Evolutionary conservation across 257 asterid genomes (phyloP), one percentile per base, ranked within the genome.

Genomic region (Solanum pimpinellifolium): DNA sequence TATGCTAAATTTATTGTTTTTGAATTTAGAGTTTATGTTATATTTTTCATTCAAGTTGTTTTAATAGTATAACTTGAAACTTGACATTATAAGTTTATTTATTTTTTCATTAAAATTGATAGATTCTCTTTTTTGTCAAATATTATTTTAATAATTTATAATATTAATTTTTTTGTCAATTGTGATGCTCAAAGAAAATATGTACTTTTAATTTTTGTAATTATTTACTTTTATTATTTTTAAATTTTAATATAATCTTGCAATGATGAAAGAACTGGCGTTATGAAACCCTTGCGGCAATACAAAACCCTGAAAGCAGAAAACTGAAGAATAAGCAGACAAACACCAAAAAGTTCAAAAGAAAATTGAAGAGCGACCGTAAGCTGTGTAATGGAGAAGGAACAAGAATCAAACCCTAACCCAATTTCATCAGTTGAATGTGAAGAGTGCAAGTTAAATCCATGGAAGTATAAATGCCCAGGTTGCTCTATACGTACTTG

Each of bases 391-490:
- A 42, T 77, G 83, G 83, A 77, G 62, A 21, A 44, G 83, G n/a
- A 25, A 77, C 39, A 44, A 44, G 62, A 77, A 77, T 77, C 39
- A 76, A 76, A 13, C 7, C 35, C 35, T 76, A 11, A 14, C 23
- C 4, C 35, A 41, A 39, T 37, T 37, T 72, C 46, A 33, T 35
- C 78, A 18, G 49, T 37, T 37, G 82, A 37, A 21, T 76, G 83
- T 76, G 83, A 76, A 41, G 83, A 76, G 83, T 76, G 83, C 35
- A 75, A 75, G 83, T 41, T 31, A 37, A 93, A 95, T 25, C 88
- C 96, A 37, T 95, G 96, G 56, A 95, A 93, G 88, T 97, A 97
- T 94, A 95, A 94, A 86, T 97, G 99, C 89, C 99, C 98, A 11
- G 97, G 95, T 5, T 97, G 99, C 93, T 93, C 93, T 14, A 33